Evolutionary conservation across 352 stramenopile genomes (phyloP), one percentile per base, ranked within the genome.

Genomic region (Aphanomyces cochlioides): DNA sequence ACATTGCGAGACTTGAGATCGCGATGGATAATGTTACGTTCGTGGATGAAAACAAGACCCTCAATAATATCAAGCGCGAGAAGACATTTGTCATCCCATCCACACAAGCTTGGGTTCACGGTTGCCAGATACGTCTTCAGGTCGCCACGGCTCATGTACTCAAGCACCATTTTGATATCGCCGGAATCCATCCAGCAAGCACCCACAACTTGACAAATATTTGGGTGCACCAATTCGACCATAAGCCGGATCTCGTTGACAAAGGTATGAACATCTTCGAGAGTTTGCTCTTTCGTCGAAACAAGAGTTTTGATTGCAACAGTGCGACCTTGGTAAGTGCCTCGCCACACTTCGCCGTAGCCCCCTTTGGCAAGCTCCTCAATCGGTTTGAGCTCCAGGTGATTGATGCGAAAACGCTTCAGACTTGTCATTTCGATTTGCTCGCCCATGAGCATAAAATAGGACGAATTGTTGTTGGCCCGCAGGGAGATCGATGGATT

Each of bases 1-100:
- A 92, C 74, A 67, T 90, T 92, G 38, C 81, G 80, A 34, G 80
- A 87, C 75, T 88, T 89, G 54, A 91, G 72, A 58, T 92, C 81
- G 47, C 83, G 80, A 59, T 89, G 81, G 43, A 88, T 87, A 4
- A 89, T 70, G 69, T 88, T 82, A 19, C 77, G 78, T 69, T 84
- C 79, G 77, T 93, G 85, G 65, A 93, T 64, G 69, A 90, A 90
- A 64, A 85, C 81, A 38, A 93, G 73, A n/a, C 79, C 82, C 43
- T 90, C 82, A n/a, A 81, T 73, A 7, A 93, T 75, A 69, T 93
- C 85, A 66, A 90, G 83, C 8, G 83, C 85, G 59, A 91, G 82
- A 69, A 90, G 78, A 45, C 78, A 87, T 75, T 90, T 93, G 56
- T 88, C 83, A 17, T 74, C 74, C 82, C 82, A 90, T 36, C 79